phyloP scores from a whole-genome alignment of 2,329 filamentous ascomycete genomes.

The Epichloe glyceriae region DNA sequence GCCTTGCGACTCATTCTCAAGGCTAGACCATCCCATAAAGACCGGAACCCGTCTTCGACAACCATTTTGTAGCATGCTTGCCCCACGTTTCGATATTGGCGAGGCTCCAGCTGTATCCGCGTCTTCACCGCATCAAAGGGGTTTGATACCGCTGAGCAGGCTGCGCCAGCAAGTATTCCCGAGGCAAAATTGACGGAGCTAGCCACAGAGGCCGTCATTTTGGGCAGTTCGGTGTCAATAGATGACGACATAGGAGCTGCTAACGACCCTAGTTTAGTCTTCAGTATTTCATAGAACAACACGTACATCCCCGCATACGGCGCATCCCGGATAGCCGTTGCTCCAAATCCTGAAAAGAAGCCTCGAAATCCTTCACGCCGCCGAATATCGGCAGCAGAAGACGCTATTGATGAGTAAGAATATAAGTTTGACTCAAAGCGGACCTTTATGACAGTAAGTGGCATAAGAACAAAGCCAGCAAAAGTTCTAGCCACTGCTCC shows the following conservation, averaged over 20 bases:
- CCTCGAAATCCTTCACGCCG: slow-evolving; percentile 61
- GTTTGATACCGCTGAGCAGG: slow-evolving; percentile 83
- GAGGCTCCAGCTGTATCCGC: slow-evolving; percentile 78
- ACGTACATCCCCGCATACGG: slow-evolving; percentile 94
- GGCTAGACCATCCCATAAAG: slow-evolving; percentile 74
- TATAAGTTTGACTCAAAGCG: slow-evolving; percentile 87
- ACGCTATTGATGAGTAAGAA: slow-evolving; percentile 61
- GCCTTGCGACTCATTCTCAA: slow-evolving; percentile 86
- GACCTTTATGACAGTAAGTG: slow-evolving; percentile 91
- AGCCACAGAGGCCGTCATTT: slow-evolving; percentile 22
- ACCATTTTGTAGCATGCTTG: slow-evolving; percentile 69
- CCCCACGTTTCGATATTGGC: slow-evolving; percentile 68
- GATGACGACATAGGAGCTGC: slow-evolving; percentile 6
- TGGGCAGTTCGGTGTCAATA: slow-evolving; percentile 8
- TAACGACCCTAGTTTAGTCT: slow-evolving; percentile 40
- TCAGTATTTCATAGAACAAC: slow-evolving; percentile 79
- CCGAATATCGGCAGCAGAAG: slow-evolving; percentile 64
- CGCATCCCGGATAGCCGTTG: slow-evolving; percentile 86
- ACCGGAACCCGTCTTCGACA: slow-evolving; percentile 62
- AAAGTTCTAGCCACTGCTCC: slow-evolving; percentile 74
- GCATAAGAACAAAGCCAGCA: slow-evolving; percentile 87
- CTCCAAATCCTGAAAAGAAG: slow-evolving; percentile 89
- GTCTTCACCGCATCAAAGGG: slow-evolving; percentile 97
- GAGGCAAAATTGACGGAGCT: slow-evolving; percentile 75
- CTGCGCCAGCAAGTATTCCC: slow-evolving; percentile 64